Conservation (phyloP, 1,284 basidiomycete species). For the Sanghuangporus baumii region DNA sequence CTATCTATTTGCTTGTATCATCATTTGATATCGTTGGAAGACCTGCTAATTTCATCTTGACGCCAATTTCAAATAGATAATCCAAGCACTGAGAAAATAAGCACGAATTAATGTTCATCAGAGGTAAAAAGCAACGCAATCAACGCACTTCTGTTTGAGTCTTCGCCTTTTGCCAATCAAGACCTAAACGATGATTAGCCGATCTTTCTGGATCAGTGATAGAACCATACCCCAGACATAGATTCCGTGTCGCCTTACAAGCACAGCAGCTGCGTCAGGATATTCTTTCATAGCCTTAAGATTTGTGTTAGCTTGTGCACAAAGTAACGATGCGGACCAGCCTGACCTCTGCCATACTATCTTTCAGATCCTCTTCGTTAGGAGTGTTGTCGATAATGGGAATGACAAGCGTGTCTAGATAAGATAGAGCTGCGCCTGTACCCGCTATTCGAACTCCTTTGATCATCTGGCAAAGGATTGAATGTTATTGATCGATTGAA, state of each 20-base stretch:
- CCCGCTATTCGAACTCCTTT: slow-evolving; percentile 80
- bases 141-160: slow-evolving; percentile 66
- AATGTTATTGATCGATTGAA: background rate
- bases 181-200: slow-evolving; percentile 34
- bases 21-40: slow-evolving; percentile 35
- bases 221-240: slow-evolving; percentile 71
- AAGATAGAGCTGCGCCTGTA: slow-evolving; percentile 64
- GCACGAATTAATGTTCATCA: slow-evolving; percentile 8
- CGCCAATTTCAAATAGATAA: slow-evolving; percentile 81
- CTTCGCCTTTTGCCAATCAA: slow-evolving; percentile 84
- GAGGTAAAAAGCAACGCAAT: background rate
- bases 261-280: slow-evolving; percentile 73
- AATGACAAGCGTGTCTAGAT: slow-evolving; percentile 78
- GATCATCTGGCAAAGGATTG: slow-evolving; percentile 60
- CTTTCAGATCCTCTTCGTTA: slow-evolving; percentile 79
- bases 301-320: background rate
- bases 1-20: background rate
- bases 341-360: slow-evolving; percentile 66
- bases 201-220: background rate
- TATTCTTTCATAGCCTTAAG: slow-evolving; percentile 65
- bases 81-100: slow-evolving; percentile 59
- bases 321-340: background rate
- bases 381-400: slow-evolving; percentile 89
- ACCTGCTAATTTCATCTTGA: slow-evolving; percentile 68
- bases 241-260: slow-evolving; percentile 78